These are phyloP conservation scores for Trametes cingulata DNA, from an alignment of 768 basidiomycete species.

Conservation along the genomic window DNA sequence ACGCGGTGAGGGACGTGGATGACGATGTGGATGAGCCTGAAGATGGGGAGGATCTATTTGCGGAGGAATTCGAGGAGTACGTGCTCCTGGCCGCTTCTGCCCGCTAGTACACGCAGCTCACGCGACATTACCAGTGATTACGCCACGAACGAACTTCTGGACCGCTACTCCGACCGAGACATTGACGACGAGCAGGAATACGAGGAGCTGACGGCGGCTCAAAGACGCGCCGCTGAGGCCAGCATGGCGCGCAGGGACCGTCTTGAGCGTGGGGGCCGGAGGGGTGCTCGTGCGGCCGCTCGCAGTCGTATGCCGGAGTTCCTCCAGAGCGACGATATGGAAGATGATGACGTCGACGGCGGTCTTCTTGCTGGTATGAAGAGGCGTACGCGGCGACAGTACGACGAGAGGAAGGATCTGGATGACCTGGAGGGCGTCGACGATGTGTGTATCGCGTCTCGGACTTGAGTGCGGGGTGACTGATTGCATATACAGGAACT, in stretches of 20 bases:
- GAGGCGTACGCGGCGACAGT: slow-evolving; percentile 81
- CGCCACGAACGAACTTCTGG: slow-evolving; percentile 75
- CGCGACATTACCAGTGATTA: slow-evolving; percentile 93
- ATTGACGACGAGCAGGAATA: slow-evolving; percentile 81
- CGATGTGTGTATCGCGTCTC: slow-evolving; percentile 58
- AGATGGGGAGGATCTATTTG: slow-evolving; percentile 95
- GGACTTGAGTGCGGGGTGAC: neutral
- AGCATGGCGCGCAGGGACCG: slow-evolving; percentile 90
- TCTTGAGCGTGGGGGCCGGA: slow-evolving; percentile 61
- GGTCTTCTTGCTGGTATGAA: slow-evolving; percentile 72
- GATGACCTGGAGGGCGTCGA: slow-evolving; percentile 92
- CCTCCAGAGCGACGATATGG: slow-evolving; percentile 81
- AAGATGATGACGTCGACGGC: slow-evolving; percentile 63
- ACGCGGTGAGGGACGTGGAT: slow-evolving; percentile 74
- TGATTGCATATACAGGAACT: slow-evolving; percentile 63
- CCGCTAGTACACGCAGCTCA: slow-evolving; percentile 1
- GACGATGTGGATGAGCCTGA: slow-evolving; percentile 78
- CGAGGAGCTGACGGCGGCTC: slow-evolving; percentile 64
- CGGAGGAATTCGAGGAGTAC: slow-evolving; percentile 72
- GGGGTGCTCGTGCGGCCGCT: slow-evolving; percentile 72
- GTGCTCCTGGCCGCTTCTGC: slow-evolving; percentile 25
- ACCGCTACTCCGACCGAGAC: slow-evolving; percentile 84
- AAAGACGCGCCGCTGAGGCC: slow-evolving; percentile 80
- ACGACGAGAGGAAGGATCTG: slow-evolving; percentile 87
- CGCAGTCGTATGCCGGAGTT: slow-evolving; percentile 86